These are phyloP conservation scores for Zalaria sp. DNA, from an alignment of 2,329 filamentous ascomycete genomes.

Conservation along the genomic window DNA sequence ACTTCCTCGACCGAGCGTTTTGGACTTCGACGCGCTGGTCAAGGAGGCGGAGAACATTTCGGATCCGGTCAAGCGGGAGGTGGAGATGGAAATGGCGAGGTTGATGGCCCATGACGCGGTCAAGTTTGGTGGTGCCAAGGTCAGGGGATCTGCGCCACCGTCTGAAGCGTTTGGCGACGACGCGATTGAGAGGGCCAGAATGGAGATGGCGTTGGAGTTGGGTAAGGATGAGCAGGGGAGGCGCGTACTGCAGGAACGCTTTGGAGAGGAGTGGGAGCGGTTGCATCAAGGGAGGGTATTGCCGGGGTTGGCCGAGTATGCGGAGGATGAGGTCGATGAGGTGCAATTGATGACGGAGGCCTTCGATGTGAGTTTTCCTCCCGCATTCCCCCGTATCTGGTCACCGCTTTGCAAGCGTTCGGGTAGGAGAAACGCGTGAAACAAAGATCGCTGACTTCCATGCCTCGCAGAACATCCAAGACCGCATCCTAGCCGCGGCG, in stretches of 20 bases:
- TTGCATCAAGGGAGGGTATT: slow-evolving; percentile 38
- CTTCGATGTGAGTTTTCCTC: slow-evolving; percentile 49
- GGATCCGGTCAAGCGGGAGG: slow-evolving; percentile 52
- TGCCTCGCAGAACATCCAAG: slow-evolving; percentile 47
- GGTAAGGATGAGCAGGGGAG: slow-evolving; percentile 32
- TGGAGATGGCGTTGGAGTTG: slow-evolving; percentile 60
- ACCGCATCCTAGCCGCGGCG: slow-evolving; percentile 58
- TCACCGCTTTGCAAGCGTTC: too few relatives aligned
- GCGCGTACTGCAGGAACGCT: slow-evolving; percentile 31
- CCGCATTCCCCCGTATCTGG: neutral
- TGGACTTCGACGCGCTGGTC: slow-evolving; percentile 59
- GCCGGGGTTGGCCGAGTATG: slow-evolving; percentile 69
- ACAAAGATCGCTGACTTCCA: neutral
- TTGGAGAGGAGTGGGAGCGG: slow-evolving; percentile 37
- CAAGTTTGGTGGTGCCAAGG: slow-evolving; percentile 55
- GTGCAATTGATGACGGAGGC: slow-evolving; percentile 50
- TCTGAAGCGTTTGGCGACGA: slow-evolving; percentile 56
- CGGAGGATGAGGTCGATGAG: slow-evolving; percentile 60
- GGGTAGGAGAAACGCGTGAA: neutral
- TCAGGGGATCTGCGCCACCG: slow-evolving; percentile 46
- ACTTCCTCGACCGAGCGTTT: slow-evolving; percentile 59
- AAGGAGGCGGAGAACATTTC: slow-evolving; percentile 45
- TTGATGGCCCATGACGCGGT: slow-evolving; percentile 72
- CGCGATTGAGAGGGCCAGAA: slow-evolving; percentile 58
- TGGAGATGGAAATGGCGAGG: slow-evolving; percentile 63